A percentile compares a stretch with the other conserved stretches of the same genome.
Conservation (phyloP, 2,329 filamentous ascomycete species). For the Cladosporium sp. region DNA sequence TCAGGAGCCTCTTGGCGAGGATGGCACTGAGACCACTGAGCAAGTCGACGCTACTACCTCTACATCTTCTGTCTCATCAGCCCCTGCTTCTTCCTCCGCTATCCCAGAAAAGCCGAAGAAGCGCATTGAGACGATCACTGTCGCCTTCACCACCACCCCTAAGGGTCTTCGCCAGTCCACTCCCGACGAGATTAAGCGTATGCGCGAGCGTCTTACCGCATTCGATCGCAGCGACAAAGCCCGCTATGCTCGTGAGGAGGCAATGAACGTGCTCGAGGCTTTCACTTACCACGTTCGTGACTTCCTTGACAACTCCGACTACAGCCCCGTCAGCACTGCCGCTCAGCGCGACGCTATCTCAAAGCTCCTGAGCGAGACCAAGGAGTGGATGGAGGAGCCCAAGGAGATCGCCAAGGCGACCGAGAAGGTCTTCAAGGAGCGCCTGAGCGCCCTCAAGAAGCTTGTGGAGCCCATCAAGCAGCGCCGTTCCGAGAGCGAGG, state of each 20-base stretch:
- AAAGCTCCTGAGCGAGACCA: slow-evolving; percentile 66
- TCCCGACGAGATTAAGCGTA: slow-evolving; percentile 60
- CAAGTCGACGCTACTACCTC: slow-evolving; percentile 43
- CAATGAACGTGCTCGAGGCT: slow-evolving; percentile 87
- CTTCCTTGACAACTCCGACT: slow-evolving; percentile 74
- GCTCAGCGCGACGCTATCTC: slow-evolving; percentile 68
- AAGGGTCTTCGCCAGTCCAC: slow-evolving; percentile 58
- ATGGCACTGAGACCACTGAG: slow-evolving; percentile 54
- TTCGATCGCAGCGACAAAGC: slow-evolving; percentile 85
- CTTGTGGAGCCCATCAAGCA: slow-evolving; percentile 76
- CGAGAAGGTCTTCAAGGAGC: slow-evolving; percentile 72
- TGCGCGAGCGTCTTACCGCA: slow-evolving; percentile 70
- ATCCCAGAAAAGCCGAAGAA: slow-evolving; percentile 51
- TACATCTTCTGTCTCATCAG: slow-evolving; percentile 42
- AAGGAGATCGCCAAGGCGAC: slow-evolving; percentile 73
- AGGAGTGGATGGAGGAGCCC: slow-evolving; percentile 83
- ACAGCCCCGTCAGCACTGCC: slow-evolving; percentile 70
- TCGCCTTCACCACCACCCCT: slow-evolving; percentile 49
- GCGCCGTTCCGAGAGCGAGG: slow-evolving; percentile 70
- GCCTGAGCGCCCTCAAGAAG: slow-evolving; percentile 73
- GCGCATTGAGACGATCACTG: slow-evolving; percentile 54
- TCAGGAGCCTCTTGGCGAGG: slow-evolving; percentile 65
- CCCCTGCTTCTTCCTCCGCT: slow-evolving; percentile 49
- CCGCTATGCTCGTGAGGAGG: slow-evolving; percentile 76
- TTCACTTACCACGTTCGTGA: slow-evolving; percentile 90